phyloP scores from a whole-genome alignment of 108 stramenopile species.

The Cyclotella choctawhatcheeana region DNA sequence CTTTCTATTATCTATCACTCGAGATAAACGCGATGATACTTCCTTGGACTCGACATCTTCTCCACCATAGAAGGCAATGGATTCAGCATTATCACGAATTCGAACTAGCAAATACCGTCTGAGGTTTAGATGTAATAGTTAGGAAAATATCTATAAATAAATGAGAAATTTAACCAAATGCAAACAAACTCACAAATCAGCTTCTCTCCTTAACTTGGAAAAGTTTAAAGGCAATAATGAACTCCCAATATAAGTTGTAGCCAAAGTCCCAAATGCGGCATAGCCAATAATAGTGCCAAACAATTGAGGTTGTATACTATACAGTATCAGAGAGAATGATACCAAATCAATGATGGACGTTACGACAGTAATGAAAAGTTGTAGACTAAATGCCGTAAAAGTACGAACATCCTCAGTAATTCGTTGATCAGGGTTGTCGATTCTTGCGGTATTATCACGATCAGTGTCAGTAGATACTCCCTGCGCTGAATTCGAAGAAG shows the following conservation, averaged over 20 bases:
- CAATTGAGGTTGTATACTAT: constrained; percentile 63
- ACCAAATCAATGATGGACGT: constrained; percentile 72
- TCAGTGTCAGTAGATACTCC: too few relatives aligned
- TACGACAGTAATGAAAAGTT: constrained; percentile 67
- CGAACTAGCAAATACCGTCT: too few relatives aligned
- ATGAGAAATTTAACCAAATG: too few relatives aligned
- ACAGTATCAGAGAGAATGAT: constrained; percentile 72
- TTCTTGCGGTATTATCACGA: not conserved
- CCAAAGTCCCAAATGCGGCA: constrained; percentile 57
- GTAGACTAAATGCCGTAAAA: constrained; percentile 70
- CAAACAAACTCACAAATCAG: constrained; percentile 79
- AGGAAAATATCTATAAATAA: too few relatives aligned
- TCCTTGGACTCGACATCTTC: constrained; percentile 63
- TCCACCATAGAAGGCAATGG: constrained; percentile 78
- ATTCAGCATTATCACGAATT: constrained; percentile 81
- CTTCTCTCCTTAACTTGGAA: constrained; percentile 61
- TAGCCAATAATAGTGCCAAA: constrained; percentile 70
- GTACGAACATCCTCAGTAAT: constrained; percentile 75
- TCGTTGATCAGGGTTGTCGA: constrained; percentile 83
- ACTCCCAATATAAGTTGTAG: constrained; percentile 51
- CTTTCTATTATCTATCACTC: constrained; percentile 57
- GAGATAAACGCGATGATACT: constrained; percentile 51
- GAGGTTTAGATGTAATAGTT: too few relatives aligned
- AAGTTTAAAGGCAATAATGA: constrained; percentile 67
- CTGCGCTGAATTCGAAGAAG: too few relatives aligned